Base-by-base conservation (phyloP, 2,329 filamentous ascomycete species). In the Lecanosticta acicola region DNA sequence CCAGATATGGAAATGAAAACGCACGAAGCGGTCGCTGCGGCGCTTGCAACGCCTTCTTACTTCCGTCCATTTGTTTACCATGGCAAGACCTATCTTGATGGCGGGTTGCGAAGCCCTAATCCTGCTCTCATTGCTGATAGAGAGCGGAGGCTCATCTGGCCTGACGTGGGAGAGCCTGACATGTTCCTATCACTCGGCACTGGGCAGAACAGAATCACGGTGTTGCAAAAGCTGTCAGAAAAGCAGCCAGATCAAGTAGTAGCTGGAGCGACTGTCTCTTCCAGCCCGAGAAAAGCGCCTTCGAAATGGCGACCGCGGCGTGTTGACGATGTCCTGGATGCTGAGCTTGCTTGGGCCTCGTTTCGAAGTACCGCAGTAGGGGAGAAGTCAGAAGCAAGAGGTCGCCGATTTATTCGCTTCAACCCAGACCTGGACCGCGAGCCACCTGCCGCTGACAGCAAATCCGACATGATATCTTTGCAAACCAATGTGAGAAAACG, bases 11-110 rank as follows among this genome's bases (percentile, higher is more conserved):
- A 74, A 49, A 44, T 74, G 19, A 72, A 71, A 51, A 68, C 72
- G 3, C 77, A 75, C 72, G 70, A 79, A 64, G 72, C 73, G 14
- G 67, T 73, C 2, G 67, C 75, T 13, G 75, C 75, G 4, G 74
- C 74, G 1, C 68, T 72, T 1, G 72, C 75, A 3, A 71, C 72
- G 3, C 74, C 75, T 2, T 66, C 64, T 1, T 74, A 70, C 49
- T 78, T 78, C 60, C 73, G 74, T 49, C 70, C 72, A 4, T 77
- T 76, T 61, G 62, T 67, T n/a, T 55, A 54, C 36, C 72, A 78
- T 43, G 63, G 67, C 3, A 65, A 67, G 3, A 71, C 72, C 0
- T 79, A 76, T 49, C 60, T 73, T 0, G 75, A 78, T 45, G 74
- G 74, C 2, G 73, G 68, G 2, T 59, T 76, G 0, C 68, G 70